A percentile compares a stretch with the other conserved stretches of the same genome.
Conservation (phyloP, 2,329 filamentous ascomycete genomes). For the Aschersonia sp. region DNA sequence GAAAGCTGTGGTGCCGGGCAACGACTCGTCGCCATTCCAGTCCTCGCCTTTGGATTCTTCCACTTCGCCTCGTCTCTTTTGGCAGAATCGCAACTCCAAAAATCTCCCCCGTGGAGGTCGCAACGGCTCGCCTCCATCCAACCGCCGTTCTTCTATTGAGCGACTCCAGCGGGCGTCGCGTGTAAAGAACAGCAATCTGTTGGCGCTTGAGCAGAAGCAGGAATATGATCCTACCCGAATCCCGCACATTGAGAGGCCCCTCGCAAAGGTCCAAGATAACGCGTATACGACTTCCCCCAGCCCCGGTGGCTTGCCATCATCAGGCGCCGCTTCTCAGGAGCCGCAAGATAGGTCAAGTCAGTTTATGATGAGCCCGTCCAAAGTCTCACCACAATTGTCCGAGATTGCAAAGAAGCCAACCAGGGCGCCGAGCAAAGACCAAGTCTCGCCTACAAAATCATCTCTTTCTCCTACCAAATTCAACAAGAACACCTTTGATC, state of each 20-base stretch:
- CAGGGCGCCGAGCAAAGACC: conserved; percentile 51
- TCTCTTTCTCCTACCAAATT: conserved; percentile 59
- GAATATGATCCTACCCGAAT: conserved; percentile 78
- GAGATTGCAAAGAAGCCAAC: conserved; percentile 12
- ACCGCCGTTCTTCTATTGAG: conserved; percentile 82
- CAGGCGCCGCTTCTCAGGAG: conserved; percentile 24
- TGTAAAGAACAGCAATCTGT: conserved; percentile 96
- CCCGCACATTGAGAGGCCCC: conserved; percentile 66
- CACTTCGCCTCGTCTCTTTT: conserved; percentile 75
- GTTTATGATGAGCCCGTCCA: conserved; percentile 17
- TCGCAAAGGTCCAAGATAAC: conserved; percentile 64
- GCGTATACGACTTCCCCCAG: conserved; percentile 48
- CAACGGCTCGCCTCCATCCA: conserved; percentile 50
- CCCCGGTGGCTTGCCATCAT: conserved; percentile 35
- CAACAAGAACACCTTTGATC: conserved; percentile 56
- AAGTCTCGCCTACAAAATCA: conserved; percentile 74
- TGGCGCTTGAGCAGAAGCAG: conserved; percentile 80
- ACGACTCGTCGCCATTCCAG: conserved; percentile 73
- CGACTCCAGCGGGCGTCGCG: conserved; percentile 87
- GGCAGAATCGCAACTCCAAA: conserved; percentile 71
- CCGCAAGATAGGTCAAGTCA: conserved; percentile 32
- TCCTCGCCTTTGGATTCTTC: conserved; percentile 58
- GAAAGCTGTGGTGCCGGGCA: conserved; percentile 50
- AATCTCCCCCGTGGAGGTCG: conserved; percentile 54
- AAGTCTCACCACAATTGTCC: conserved; percentile 6